Percentiles rank a stretch among this genome's conserved stretches.
phyloP scores from a whole-genome alignment of 2,329 filamentous ascomycete genomes.

The Rhynchosporium agropyri region DNA sequence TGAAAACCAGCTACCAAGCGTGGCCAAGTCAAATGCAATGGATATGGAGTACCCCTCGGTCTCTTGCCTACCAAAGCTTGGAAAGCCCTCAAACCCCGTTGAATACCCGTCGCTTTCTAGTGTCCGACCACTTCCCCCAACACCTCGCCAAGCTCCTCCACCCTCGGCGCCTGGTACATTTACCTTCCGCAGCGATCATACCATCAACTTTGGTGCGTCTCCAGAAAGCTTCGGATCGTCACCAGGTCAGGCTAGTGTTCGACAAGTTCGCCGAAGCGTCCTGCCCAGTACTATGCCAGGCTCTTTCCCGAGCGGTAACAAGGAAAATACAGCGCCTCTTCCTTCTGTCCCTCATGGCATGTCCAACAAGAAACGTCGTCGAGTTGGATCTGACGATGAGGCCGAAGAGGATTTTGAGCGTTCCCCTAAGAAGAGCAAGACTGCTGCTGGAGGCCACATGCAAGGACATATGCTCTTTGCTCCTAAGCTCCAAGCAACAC shows the following conservation, averaged over 20 bases:
- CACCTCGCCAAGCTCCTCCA: constrained; percentile 29
- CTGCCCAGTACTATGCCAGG: constrained; percentile 55
- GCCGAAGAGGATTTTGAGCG: constrained; percentile 54
- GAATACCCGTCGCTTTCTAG: constrained; percentile 40
- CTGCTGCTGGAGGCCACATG: constrained; percentile 37
- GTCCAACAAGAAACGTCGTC: constrained; percentile 66
- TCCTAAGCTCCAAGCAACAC: constrained; percentile 37
- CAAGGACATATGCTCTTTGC: constrained; percentile 39
- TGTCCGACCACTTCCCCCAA: constrained; percentile 35
- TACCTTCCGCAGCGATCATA: constrained; percentile 67
- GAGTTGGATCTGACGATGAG: constrained; percentile 60
- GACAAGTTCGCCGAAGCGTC: constrained; percentile 59
- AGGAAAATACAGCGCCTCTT: constrained; percentile 54
- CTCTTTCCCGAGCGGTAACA: constrained; percentile 57
- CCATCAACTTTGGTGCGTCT: constrained; percentile 57
- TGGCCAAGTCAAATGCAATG: constrained; percentile 36
- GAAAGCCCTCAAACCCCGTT: constrained; percentile 24
- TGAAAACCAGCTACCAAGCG: constrained; percentile 32
- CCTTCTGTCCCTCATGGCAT: constrained; percentile 61
- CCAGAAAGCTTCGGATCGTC: constrained; percentile 57
- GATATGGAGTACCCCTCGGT: constrained; percentile 58
- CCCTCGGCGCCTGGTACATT: constrained; percentile 58
- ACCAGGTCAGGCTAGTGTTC: constrained; percentile 62
- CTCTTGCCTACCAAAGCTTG: constrained; percentile 41
- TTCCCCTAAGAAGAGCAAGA: constrained; percentile 61